Conservation (phyloP, 2,329 filamentous ascomycete species). For the Calycina herbarum region DNA sequence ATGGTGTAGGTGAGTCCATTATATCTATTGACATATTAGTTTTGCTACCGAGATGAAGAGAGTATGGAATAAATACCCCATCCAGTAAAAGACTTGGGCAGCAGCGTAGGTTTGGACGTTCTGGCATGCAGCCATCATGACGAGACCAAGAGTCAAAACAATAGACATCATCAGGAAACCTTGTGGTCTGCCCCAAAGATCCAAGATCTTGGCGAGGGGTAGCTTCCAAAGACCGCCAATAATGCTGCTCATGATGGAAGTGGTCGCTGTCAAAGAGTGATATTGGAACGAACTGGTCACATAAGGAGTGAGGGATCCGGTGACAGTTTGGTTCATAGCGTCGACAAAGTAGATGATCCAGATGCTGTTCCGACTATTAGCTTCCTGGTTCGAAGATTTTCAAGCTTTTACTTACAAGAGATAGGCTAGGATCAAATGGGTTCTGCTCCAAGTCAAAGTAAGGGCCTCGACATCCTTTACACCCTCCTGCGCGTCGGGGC, state of each 20-base stretch:
- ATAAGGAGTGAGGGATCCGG: conserved; percentile 13
- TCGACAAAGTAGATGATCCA: conserved; percentile 46
- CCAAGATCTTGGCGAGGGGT: conserved; percentile 66
- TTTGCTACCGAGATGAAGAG: not conserved
- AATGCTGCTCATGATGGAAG: conserved; percentile 53
- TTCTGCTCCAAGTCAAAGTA: conserved; percentile 51
- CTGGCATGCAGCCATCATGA: conserved; percentile 65
- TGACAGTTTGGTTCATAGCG: conserved; percentile 39
- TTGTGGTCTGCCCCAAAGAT: conserved; percentile 68
- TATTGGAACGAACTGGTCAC: conserved; percentile 29
- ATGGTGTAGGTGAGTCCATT: conserved; percentile 40
- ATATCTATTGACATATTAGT: conserved; percentile 23
- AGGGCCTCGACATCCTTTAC: conserved; percentile 54
- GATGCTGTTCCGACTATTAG: conserved; percentile 34
- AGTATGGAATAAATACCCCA: conserved; percentile 44
- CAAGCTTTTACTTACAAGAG: conserved; percentile 25
- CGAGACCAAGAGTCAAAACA: conserved; percentile 53
- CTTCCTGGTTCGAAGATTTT: not conserved
- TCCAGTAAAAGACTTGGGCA: conserved; percentile 55
- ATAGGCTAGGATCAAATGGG: conserved; percentile 48
- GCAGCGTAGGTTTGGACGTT: conserved; percentile 61
- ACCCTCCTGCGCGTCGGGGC: conserved; percentile 36
- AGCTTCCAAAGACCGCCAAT: conserved; percentile 62
- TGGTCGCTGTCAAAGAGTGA: conserved; percentile 41
- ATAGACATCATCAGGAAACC: conserved; percentile 58